Base-by-base conservation (phyloP, 345 rosid genomes). In the Populus nigra region DNA sequence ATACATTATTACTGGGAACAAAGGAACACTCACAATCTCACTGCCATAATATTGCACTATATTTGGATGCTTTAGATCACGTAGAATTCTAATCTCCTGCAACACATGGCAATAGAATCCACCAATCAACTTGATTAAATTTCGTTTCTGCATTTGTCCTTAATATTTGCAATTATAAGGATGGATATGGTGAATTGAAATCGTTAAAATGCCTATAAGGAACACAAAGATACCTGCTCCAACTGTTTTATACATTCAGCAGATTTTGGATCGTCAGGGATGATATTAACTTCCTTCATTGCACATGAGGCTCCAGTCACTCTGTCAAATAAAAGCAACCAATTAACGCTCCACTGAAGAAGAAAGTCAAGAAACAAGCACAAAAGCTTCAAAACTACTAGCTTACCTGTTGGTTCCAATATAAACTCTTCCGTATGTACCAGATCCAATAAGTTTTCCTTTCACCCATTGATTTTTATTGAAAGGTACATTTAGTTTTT, bases 271-370 rank as follows among this genome's bases (percentile, higher is more conserved):
- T 91, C 93, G 73, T 85, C 93, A 33, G 90, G 87, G 72, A 85
- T 72, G 61, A 90, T 76, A 78, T 86, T 86, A 35, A 91, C 91
- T 80, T 87, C 92, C 85, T 91, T 91, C 86, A 91, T 90, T 38
- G 93, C 96, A 84, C 93, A 91, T 69, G 73, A 78, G 75, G 96
- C 96, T 81, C 96, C 96, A 61, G 96, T 91, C 69, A 80, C 88
- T 72, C 96, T 91, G 84, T 63, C 59, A 69, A 20, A 81, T 3
- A 70, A 66, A 47, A 68, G 65, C 43, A 47, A 31, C 15, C 66
- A 41, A 63, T 16, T 53, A 35, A 29, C 20, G 43, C 76, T 68
- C 36, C 36, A 20, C 5, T 29, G 63, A 68, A 68, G 47, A 66
- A 76, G n/a, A 77, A 45, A 35, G 31, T 53, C 2, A 71, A 74